These are phyloP conservation scores for Neoboletus magnificus DNA, from an alignment of 768 basidiomycete species.

Conservation along the genomic window DNA sequence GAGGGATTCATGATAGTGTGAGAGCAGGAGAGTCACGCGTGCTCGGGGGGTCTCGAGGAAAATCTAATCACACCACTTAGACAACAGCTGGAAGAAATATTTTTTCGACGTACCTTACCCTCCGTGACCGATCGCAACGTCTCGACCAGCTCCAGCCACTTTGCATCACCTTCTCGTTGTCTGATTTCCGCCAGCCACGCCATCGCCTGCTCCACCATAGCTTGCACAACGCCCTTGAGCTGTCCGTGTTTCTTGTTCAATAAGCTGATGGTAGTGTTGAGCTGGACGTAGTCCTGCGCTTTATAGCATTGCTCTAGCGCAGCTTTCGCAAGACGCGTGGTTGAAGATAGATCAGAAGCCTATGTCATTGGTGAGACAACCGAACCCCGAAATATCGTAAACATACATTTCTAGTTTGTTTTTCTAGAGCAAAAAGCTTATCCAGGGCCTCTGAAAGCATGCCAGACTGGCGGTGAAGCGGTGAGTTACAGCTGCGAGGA, in stretches of 20 bases:
- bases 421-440: slow-evolving; percentile 85
- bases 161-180: slow-evolving; percentile 59
- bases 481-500: slow-evolving; percentile 5
- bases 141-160: slow-evolving; percentile 86
- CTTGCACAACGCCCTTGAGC: slow-evolving; percentile 82
- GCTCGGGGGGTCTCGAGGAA: slow-evolving; percentile 96
- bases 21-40: slow-evolving; percentile 83
- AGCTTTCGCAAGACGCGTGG: slow-evolving; percentile 77
- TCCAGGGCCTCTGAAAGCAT: slow-evolving; percentile 85
- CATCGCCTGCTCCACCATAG: slow-evolving; percentile 87
- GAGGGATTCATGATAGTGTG: slow-evolving; percentile 80
- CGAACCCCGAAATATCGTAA: not conserved
- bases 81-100: not conserved
- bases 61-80: slow-evolving; percentile 51
- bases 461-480: slow-evolving; percentile 52
- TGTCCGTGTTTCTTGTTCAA: slow-evolving; percentile 98
- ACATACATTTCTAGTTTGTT: slow-evolving; percentile 92
- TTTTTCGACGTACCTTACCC: slow-evolving; percentile 70
- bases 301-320: slow-evolving; percentile 70
- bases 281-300: slow-evolving; percentile 61
- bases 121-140: slow-evolving; percentile 90
- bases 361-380: slow-evolving; percentile 29
- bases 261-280: slow-evolving; percentile 65
- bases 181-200: slow-evolving; percentile 78
- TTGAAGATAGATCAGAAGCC: slow-evolving; percentile 94